Evolutionary conservation across 2,329 filamentous ascomycete genomes (phyloP).

Genomic region (Colletotrichum shisoi): DNA sequence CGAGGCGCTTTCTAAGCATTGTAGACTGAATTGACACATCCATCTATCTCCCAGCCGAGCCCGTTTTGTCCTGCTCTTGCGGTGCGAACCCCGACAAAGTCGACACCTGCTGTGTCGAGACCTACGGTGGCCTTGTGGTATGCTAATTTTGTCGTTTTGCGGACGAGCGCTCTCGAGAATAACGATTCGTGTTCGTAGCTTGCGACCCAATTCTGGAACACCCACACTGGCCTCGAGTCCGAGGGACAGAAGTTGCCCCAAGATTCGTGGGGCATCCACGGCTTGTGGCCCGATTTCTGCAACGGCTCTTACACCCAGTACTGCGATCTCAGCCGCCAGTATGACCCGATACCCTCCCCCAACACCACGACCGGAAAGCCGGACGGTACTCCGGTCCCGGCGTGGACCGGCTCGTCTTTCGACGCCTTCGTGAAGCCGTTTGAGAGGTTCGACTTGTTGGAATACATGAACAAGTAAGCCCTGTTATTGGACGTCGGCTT

Average conservation of each 20-base stretch:
- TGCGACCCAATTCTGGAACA: slow-evolving; percentile 70
- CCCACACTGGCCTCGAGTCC: slow-evolving; percentile 67
- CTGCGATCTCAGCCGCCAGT: slow-evolving; percentile 71
- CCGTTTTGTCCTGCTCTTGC: slow-evolving; percentile 59
- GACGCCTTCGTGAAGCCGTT: slow-evolving; percentile 66
- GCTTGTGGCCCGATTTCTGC: slow-evolving; percentile 64
- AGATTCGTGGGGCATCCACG: slow-evolving; percentile 67
- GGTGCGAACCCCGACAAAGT: slow-evolving; percentile 55
- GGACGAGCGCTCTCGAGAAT: background rate
- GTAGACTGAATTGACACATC: slow-evolving; percentile 4
- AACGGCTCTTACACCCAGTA: slow-evolving; percentile 69
- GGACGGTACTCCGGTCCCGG: slow-evolving; percentile 61
- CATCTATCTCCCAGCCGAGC: slow-evolving; percentile 41
- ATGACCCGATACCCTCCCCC: slow-evolving; percentile 67
- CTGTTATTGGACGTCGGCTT: background rate
- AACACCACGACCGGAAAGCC: slow-evolving; percentile 68
- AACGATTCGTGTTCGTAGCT: slow-evolving; percentile 48
- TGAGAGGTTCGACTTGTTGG: slow-evolving; percentile 66
- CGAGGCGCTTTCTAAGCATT: background rate
- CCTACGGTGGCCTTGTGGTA: slow-evolving; percentile 67
- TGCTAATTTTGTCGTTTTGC: slow-evolving; percentile 30
- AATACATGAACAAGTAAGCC: slow-evolving; percentile 67
- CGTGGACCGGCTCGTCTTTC: slow-evolving; percentile 67
- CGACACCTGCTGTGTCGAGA: slow-evolving; percentile 71
- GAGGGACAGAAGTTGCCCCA: slow-evolving; percentile 66